These are phyloP conservation scores for Ophioceras dolichostomum DNA, from an alignment of 2,329 filamentous ascomycete species.

Conservation along the genomic window DNA sequence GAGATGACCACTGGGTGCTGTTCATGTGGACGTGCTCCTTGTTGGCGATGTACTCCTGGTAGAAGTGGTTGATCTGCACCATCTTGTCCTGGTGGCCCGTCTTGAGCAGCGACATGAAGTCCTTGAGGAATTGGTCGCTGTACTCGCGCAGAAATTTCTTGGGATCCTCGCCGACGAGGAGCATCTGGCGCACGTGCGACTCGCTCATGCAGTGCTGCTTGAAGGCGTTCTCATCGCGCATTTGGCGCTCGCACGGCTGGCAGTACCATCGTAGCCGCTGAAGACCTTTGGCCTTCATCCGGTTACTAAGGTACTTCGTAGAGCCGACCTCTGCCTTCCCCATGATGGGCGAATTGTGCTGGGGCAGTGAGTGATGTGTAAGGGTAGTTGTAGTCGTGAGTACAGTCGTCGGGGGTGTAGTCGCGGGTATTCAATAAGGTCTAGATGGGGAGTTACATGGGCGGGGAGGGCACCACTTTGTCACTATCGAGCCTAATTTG, in stretches of 20 bases:
- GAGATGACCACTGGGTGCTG: constrained; percentile 72
- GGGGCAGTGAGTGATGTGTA: too few relatives aligned
- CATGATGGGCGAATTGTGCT: constrained; percentile 46
- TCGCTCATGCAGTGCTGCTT: constrained; percentile 81
- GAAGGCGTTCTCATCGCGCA: constrained; percentile 75
- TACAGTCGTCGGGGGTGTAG: too few relatives aligned
- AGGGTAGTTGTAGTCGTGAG: too few relatives aligned
- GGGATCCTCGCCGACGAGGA: constrained; percentile 76
- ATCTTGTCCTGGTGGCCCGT: constrained; percentile 87
- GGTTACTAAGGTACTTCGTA: constrained; percentile 83
- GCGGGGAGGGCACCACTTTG: too few relatives aligned
- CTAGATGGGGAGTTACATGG: too few relatives aligned
- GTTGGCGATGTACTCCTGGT: constrained; percentile 83
- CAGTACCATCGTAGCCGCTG: constrained; percentile 89
- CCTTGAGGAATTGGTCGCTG: constrained; percentile 63
- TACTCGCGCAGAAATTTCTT: constrained; percentile 75
- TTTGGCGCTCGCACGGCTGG: constrained; percentile 64
- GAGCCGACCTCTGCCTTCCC: constrained; percentile 84
- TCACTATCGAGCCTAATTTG: too few relatives aligned
- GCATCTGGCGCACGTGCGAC: constrained; percentile 80
- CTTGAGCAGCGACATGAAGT: constrained; percentile 66
- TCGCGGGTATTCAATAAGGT: too few relatives aligned
- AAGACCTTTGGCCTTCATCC: constrained; percentile 70
- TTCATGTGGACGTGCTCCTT: constrained; percentile 93
- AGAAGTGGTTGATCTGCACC: constrained; percentile 84